These are phyloP conservation scores for Speleostelium caveatum DNA, from an alignment of 78 protist genomes.

Conservation along the genomic window DNA sequence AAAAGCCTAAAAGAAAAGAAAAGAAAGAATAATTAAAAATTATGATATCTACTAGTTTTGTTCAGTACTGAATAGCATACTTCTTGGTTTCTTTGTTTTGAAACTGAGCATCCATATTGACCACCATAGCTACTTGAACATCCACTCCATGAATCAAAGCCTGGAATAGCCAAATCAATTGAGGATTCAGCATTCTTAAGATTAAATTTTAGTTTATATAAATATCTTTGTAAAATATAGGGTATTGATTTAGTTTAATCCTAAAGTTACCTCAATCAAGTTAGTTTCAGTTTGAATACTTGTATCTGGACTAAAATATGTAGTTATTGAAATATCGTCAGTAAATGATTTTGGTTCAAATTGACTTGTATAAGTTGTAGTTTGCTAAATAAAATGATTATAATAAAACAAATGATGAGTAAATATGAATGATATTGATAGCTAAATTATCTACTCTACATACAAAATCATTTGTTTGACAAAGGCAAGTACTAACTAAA, in stretches of 20 bases:
- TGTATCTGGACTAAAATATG: conserved; percentile 71
- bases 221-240: not conserved
- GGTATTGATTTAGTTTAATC: not conserved
- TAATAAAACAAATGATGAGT: not conserved
- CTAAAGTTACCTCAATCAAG: conserved; percentile 7
- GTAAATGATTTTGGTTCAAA: conserved; percentile 26
- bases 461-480: not conserved
- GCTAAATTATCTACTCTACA: too few relatives aligned
- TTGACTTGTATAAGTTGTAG: conserved; percentile 25
- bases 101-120: conserved; percentile 54
- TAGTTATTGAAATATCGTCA: conserved; percentile 28
- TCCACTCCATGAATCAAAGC: conserved; percentile 60
- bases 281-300: conserved; percentile 49
- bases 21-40: not conserved
- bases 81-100: conserved; percentile 54
- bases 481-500: not conserved
- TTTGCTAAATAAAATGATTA: conserved; percentile 33
- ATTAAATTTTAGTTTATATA: not conserved
- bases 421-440: too few relatives aligned
- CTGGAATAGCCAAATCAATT: conserved; percentile 68
- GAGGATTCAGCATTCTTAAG: conserved; percentile 32
- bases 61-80: not conserved
- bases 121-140: conserved; percentile 40
- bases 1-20: conserved; percentile 24
- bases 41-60: not conserved